Evolutionary conservation across 148 eudicot species (phyloP).

Genomic region (Camellia lanceoleosa): DNA sequence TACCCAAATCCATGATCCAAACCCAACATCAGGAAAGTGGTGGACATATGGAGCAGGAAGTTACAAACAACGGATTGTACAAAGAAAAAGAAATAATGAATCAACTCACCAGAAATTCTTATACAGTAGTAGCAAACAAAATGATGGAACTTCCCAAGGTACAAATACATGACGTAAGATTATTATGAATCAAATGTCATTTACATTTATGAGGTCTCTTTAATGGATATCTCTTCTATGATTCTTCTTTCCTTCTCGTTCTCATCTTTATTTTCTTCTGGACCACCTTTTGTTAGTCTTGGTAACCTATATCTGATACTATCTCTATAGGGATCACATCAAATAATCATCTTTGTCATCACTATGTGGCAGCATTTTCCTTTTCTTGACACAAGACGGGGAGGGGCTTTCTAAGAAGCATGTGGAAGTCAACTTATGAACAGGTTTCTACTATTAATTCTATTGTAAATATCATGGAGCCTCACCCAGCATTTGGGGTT

Average conservation of each 20-base stretch:
- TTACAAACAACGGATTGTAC: not conserved
- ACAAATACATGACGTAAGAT: not conserved
- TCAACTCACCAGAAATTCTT: not conserved
- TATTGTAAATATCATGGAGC: too few relatives aligned
- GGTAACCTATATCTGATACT: not conserved
- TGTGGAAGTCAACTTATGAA: not conserved
- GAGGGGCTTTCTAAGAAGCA: not conserved
- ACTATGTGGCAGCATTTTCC: not conserved
- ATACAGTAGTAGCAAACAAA: not conserved
- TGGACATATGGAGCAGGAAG: constrained; percentile 5
- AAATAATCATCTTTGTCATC: not conserved
- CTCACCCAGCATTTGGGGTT: too few relatives aligned
- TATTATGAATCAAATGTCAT: not conserved
- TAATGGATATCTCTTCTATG: not conserved
- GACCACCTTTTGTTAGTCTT: not conserved
- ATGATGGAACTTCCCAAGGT: not conserved
- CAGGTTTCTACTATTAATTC: not conserved
- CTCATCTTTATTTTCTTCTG: not conserved
- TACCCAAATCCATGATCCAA: too few relatives aligned
- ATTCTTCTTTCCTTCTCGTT: not conserved
- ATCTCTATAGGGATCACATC: not conserved
- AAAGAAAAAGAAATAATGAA: not conserved
- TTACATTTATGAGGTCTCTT: not conserved
- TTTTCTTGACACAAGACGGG: not conserved
- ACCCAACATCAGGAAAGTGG: not conserved